These are phyloP conservation scores for Termitomyces bulborhizus DNA, from an alignment of 768 basidiomycete species.

Conservation along the genomic window DNA sequence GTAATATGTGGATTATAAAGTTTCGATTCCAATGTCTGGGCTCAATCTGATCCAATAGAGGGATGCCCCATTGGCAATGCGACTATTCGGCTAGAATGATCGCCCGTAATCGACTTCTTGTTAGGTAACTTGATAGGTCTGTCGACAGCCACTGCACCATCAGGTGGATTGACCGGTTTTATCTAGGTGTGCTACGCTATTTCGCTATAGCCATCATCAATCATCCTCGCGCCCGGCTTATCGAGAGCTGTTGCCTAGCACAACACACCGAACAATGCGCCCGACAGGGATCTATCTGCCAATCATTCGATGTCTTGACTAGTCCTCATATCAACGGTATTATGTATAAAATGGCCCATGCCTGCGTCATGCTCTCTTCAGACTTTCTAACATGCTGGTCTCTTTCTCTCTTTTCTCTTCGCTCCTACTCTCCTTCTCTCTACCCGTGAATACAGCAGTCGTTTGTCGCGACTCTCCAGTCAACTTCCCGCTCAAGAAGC, in stretches of 20 bases:
- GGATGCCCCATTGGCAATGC: neutral
- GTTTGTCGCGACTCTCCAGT: conserved; percentile 30
- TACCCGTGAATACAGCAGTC: conserved; percentile 36
- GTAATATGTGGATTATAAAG: neutral
- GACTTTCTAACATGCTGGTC: neutral
- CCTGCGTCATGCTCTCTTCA: neutral
- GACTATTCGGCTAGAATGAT: neutral
- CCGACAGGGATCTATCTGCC: neutral
- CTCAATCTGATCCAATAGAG: no score
- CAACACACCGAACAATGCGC: neutral
- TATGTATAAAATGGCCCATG: neutral
- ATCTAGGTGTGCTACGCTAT: neutral
- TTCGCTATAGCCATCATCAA: neutral
- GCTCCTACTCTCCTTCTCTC: conserved; percentile 38
- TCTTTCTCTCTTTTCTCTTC: conserved; percentile 32
- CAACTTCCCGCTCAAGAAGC: conserved; percentile 46
- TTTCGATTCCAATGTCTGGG: neutral
- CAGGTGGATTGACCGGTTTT: neutral
- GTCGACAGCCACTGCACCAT: neutral
- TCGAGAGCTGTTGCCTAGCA: neutral
- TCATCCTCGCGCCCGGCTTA: neutral
- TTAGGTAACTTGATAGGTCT: neutral
- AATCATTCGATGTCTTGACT: neutral
- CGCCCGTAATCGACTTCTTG: neutral
- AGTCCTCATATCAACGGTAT: neutral